Base-by-base conservation (phyloP, 2,329 filamentous ascomycete species). In the Neurospora crassa region DNA sequence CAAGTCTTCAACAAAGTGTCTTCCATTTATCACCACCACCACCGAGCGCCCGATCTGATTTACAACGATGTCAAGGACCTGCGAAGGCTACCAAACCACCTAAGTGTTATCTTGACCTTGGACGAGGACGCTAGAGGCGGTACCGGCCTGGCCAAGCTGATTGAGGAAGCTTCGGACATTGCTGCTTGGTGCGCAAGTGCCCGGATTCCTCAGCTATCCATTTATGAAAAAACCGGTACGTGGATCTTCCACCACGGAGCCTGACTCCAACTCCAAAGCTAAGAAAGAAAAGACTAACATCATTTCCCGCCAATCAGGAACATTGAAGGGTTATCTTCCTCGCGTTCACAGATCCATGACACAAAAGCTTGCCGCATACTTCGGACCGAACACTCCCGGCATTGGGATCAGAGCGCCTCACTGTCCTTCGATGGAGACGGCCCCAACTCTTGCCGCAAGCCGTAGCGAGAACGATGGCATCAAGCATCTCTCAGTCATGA, bases 21-120 rank as follows among this genome's bases (percentile, higher is more conserved):
- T 70, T 92, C 93, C 11, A 87, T 98, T 73, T 85, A 97, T 70
- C 94, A 95, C 80, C 96, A 99, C 83, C 96, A 99, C 82, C 96
- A 99, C 81, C 92, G 93, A 69, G 97, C 95, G 0, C 96, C 96
- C 8, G 93, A 97, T 79, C 89, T 97, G 78, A 97, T 99, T 76
- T 90, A 91, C 78, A 90, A 91, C 77, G 96, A 99, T 82, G 91
- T 98, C 37, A 89, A 89, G 79, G 86, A 87, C 11, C 81, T 99
- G 71, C 86, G 85, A 71, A 89, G 91, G 76, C 82, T 96, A 72
- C 96, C 96, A 2, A 88, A 91, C 75, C 96, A 99, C 79, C 81
- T 99, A 69, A 97, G 94, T 78, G 91, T 97, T 12, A 90, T 98
- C 70, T 82, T 99, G 72, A 91, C 90, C 71, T 84, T 92, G 68